These are phyloP conservation scores for Sphaerosporella brunnea DNA, from an alignment of 495 filamentous ascomycete species.

Conservation along the genomic window DNA sequence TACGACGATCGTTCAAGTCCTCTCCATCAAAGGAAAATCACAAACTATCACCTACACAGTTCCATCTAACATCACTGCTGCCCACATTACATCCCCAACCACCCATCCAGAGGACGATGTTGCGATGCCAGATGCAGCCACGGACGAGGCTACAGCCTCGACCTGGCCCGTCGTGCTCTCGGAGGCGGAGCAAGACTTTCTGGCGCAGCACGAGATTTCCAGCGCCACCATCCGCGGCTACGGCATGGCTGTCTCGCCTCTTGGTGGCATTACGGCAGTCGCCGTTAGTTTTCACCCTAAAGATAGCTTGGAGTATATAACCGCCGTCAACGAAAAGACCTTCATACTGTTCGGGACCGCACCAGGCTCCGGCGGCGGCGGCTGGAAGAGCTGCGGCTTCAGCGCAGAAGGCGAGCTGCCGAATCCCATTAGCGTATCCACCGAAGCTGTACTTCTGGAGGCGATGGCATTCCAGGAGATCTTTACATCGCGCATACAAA, in stretches of 20 bases:
- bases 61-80: too few species aligned
- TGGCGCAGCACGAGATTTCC: constrained; percentile 23
- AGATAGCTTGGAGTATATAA: constrained; percentile 26
- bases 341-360: constrained; percentile 23
- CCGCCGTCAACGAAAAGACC: constrained; percentile 20
- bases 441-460: constrained; percentile 21
- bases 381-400: constrained; percentile 17
- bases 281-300: constrained; percentile 24
- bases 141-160: constrained; percentile 15
- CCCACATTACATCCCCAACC: too few species aligned
- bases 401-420: constrained; percentile 17
- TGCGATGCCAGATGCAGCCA: background rate
- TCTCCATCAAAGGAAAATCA: constrained; percentile 3
- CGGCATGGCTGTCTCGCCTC: constrained; percentile 22
- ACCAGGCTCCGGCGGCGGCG: constrained; percentile 14
- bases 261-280: constrained; percentile 23
- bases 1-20: constrained; percentile 3
- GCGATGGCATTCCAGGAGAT: constrained; percentile 12
- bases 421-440: constrained; percentile 14
- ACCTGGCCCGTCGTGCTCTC: constrained; percentile 19
- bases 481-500: background rate
- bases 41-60: constrained; percentile 4
- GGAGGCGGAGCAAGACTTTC: constrained; percentile 25
- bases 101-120: background rate
- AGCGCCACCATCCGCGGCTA: constrained; percentile 20